Evolutionary conservation across 1,284 basidiomycete genomes (phyloP), one percentile per base, ranked within the genome.

Genomic region (Anthracocystis panici-leucophaei): DNA sequence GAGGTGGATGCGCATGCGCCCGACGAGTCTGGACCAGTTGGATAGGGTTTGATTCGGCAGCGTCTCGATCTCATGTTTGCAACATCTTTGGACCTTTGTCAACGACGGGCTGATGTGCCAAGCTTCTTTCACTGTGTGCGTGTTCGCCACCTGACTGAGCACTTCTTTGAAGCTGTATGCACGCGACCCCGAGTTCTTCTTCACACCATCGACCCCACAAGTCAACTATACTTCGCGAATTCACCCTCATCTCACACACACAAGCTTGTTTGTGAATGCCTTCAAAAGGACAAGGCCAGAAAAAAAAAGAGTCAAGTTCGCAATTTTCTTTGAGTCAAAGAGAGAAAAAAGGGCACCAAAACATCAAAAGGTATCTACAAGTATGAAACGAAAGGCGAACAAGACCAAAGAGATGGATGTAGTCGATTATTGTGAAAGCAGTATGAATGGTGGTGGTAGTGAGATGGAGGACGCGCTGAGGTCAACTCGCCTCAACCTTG

Each of bases 1-100:
- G 96, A 91, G 92, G 78, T 99, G 96, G 96, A 87, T 98, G 86
- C 88, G 95, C 49, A 86, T 94, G 84, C 88, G 95, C 65, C 95
- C 95, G 18, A 91, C 92, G 81, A 90, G 88, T 57, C 88, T 91
- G 12, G 89, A 91, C 64, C 93, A 96, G 82, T 86, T 97, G 75
- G 92, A 96, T 33, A 42, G 51, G 0, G 54, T 70, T 14, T 73
- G 55, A 52, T 16, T 5, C 9, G 3, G 21, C 11, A 6, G 21
- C 2, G 21, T 23, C 5, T 9, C 25, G 33, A 11, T 33, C 11
- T 41, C 14, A 16, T 41, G 12, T 41, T 41, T 3, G 8, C 7
- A 9, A 9, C 33, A 2, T 11, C 10, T 33, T 33, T 33, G 33
- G 33, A 33, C 11, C 21, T 25, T 25, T 20, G 23, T 45, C 44